Conservation (phyloP, 805 yeast genomes). For the Hanseniaspora meyeri region DNA sequence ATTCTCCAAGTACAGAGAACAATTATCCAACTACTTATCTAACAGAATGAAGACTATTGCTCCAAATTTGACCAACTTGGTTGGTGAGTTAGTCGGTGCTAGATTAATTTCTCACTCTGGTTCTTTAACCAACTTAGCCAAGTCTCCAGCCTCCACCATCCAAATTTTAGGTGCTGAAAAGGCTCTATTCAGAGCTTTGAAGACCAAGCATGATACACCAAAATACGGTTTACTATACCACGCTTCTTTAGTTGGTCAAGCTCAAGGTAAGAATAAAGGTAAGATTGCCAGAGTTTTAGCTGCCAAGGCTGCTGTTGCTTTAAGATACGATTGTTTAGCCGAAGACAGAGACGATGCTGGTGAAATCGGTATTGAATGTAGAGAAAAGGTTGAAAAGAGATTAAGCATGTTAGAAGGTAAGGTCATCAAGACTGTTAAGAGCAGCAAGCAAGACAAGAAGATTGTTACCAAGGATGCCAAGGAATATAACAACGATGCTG, state of each 20-base stretch:
- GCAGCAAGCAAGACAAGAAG: constrained; percentile 73
- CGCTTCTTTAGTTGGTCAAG: constrained; percentile 95
- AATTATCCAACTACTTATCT: constrained; percentile 76
- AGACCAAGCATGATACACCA: constrained; percentile 97
- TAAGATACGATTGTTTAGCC: constrained; percentile 91
- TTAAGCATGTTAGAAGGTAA: constrained; percentile 92
- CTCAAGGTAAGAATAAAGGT: constrained; percentile 96
- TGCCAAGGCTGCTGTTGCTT: constrained; percentile 93
- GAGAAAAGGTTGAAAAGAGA: constrained; percentile 89
- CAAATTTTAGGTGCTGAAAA: constrained; percentile 98
- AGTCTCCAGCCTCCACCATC: constrained; percentile 96
- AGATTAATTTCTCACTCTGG: constrained; percentile 96
- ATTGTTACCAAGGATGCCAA: constrained; percentile 72
- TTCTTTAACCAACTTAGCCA: constrained; percentile 82
- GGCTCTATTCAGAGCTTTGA: constrained; percentile 95
- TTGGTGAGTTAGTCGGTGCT: constrained; percentile 97
- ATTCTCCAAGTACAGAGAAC: constrained; percentile 93
- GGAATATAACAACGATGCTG: constrained; percentile 93
- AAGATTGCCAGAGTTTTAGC: constrained; percentile 97
- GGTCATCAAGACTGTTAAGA: constrained; percentile 81
- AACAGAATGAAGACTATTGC: constrained; percentile 98
- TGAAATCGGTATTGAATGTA: constrained; percentile 78
- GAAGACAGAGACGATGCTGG: constrained; percentile 96
- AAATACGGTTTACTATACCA: constrained; percentile 95
- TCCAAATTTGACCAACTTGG: constrained; percentile 87